Evolutionary conservation across 2,329 filamentous ascomycete species (phyloP).

Genomic region (Penicillium hordei): DNA sequence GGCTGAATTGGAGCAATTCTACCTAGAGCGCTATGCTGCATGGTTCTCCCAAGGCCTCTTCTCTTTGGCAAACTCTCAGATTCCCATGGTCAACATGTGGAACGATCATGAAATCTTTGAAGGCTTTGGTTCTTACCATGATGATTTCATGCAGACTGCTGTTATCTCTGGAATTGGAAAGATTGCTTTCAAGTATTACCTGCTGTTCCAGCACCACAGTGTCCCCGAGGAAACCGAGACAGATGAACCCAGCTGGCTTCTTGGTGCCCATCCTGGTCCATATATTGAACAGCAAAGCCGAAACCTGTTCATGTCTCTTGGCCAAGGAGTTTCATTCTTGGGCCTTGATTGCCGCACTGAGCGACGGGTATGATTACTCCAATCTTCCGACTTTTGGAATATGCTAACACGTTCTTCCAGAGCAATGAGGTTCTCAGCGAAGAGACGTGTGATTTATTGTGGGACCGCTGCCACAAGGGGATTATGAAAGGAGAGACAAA

Average conservation of each 20-base stretch:
- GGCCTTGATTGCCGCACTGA: slow-evolving; percentile 92
- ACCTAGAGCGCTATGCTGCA: slow-evolving; percentile 81
- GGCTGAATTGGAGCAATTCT: slow-evolving; percentile 83
- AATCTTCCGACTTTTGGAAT: no score
- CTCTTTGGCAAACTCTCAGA: slow-evolving; percentile 86
- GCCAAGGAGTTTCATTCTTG: slow-evolving; percentile 74
- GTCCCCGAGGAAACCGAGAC: slow-evolving; percentile 74
- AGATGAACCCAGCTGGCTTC: slow-evolving; percentile 86
- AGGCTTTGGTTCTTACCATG: slow-evolving; percentile 89
- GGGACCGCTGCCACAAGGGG: slow-evolving; percentile 80
- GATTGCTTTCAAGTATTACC: slow-evolving; percentile 96
- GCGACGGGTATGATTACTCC: slow-evolving; percentile 59
- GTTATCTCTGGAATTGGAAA: slow-evolving; percentile 88
- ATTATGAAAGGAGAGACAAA: slow-evolving; percentile 81
- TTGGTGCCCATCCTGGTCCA: slow-evolving; percentile 76
- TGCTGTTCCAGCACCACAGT: slow-evolving; percentile 97
- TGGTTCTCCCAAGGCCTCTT: slow-evolving; percentile 98
- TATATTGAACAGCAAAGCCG: slow-evolving; percentile 87
- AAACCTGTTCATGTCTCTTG: slow-evolving; percentile 81
- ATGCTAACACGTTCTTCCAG: slow-evolving; percentile 30
- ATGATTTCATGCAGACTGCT: slow-evolving; percentile 85
- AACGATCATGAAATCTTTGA: slow-evolving; percentile 93
- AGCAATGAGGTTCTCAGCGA: slow-evolving; percentile 77
- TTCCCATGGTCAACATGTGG: slow-evolving; percentile 98
- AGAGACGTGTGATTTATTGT: slow-evolving; percentile 80